Evolutionary conservation across 2,329 filamentous ascomycete genomes (phyloP), one percentile per base, ranked within the genome.

Genomic region (Neocucurbitaria cava): DNA sequence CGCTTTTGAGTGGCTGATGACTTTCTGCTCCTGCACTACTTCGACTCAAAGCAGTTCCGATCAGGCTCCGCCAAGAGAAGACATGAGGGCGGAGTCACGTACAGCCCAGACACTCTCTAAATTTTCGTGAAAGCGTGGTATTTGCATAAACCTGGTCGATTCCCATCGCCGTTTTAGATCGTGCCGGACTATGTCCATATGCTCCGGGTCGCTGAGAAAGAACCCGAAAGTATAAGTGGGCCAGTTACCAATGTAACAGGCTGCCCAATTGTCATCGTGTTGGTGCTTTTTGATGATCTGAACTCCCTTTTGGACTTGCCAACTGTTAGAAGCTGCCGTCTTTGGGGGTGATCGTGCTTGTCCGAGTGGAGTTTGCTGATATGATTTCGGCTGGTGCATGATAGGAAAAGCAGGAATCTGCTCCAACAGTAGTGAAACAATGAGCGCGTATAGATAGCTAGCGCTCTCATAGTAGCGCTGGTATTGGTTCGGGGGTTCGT

Each of bases 191-290:
- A 60, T 28, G 3, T 48, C 40, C 9, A 60, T 48, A 35, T 56
- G 48, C 20, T 52, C 52, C 9, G n/a, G n/a, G 1, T 41, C 35
- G 3, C 18, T 38, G 17, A 56, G 36, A 28, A 63, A 60, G 23
- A 58, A 58, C 0, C 60, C 60, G 3, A 63, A 18, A 5, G 57
- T 54, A 23, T 63, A 60, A 11, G 58, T 43, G 10, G 57, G 52
- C 60, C 60, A 63, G 31, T 52, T 58, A 5, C 57, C 54, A 1
- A 63, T 56, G 30, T 52, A 60, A 35, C 52, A 58, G 5, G 26
- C 39, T 21, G 44, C 36, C 60, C 60, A 63, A 10, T 31, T 45
- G 13, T 44, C 18, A 20, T 60, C 54, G 10, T 48, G 11, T 13
- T 48, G 26, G 17, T 60, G 42, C 21, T 17, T 17, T 5, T 36